phyloP scores from a whole-genome alignment of 2,329 filamentous ascomycete species.

The Cordyceps cateniannulata region DNA sequence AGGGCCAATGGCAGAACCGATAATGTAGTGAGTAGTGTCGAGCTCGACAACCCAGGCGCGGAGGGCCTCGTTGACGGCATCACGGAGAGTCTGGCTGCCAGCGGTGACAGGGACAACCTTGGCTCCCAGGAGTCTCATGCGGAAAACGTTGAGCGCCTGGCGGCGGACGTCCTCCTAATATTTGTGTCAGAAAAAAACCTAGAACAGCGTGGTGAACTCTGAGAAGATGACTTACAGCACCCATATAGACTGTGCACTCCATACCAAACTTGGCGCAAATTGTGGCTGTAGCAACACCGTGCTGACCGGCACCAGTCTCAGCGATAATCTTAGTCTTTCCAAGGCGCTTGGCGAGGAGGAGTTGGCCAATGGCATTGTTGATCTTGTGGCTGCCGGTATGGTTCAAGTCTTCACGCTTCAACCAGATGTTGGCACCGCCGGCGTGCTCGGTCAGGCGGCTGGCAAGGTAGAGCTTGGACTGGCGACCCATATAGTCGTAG shows the following conservation, averaged over 20 bases:
- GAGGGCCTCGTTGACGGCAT: constrained; percentile 92
- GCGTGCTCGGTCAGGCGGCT: constrained; percentile 82
- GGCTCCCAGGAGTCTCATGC: constrained; percentile 92
- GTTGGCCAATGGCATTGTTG: constrained; percentile 94
- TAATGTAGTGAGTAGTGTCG: constrained; percentile 94
- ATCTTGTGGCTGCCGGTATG: constrained; percentile 99
- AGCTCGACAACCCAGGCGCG: constrained; percentile 91
- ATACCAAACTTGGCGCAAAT: constrained; percentile 98
- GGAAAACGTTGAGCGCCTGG: constrained; percentile 96
- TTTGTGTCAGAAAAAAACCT: constrained; percentile 18
- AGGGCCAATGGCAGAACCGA: constrained; percentile 93
- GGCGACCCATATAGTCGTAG: constrained; percentile 95
- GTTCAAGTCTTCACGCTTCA: constrained; percentile 96
- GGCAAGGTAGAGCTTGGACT: constrained; percentile 84
- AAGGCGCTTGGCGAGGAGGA: constrained; percentile 75
- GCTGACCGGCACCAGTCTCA: constrained; percentile 94
- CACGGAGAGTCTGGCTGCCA: constrained; percentile 74
- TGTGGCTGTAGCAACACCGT: constrained; percentile 94
- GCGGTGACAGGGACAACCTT: constrained; percentile 90
- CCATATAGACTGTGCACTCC: constrained; percentile 98
- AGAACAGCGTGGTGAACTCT: background rate
- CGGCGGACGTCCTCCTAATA: constrained; percentile 78
- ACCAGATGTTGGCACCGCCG: constrained; percentile 91
- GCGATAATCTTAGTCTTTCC: constrained; percentile 98
- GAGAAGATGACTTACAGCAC: constrained; percentile 48